Evolutionary conservation across 768 basidiomycete genomes (phyloP), one percentile per base, ranked within the genome.

Genomic region (Boletus sp.): DNA sequence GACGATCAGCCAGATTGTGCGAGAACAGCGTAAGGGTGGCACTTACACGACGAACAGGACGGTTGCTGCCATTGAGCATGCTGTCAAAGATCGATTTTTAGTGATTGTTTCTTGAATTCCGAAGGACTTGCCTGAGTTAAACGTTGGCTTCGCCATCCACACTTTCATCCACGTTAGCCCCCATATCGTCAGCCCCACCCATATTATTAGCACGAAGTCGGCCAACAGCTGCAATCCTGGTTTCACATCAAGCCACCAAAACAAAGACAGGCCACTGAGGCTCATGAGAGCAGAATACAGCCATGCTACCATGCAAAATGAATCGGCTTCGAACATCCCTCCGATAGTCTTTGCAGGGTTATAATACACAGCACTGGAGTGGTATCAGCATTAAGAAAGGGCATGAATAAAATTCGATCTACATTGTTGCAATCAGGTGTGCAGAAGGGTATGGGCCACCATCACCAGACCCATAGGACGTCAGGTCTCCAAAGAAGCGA

Each of bases 361-460:
- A 70, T 84, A 98, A 70, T 98, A 94, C 0, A 91, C 88, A 5
- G 83, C 83, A 55, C 90, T 87, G 44, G 52, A 30, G 48, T 4
- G 8, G 39, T n/a, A 15, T 66, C 41, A 66, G 55, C 15, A 41
- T 5, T 8, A 27, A 33, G 4, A 11, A 17, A 13, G 34, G 9
- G 15, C 3, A 50, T 1, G 11, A 10, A 41, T 6, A 17, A 5
- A 48, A 32, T 23, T 0, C 1, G 25, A 5, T 14, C 49, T 34
- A 94, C 93, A 97, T 81, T 2, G 94, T 94, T 9, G 94, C 92
- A 9, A 96, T 87, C 86, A 96, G 85, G 72, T 97, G 94, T 1
- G 86, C 92, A 55, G 87, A 87, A 10, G 87, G 84, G 14, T 86
- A 83, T 2, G 90, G 89, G n/a, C 70, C 69, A 17, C 71, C 70